phyloP scores from a whole-genome alignment of 2,329 filamentous ascomycete genomes.

The Neodidymelliopsis sp. region DNA sequence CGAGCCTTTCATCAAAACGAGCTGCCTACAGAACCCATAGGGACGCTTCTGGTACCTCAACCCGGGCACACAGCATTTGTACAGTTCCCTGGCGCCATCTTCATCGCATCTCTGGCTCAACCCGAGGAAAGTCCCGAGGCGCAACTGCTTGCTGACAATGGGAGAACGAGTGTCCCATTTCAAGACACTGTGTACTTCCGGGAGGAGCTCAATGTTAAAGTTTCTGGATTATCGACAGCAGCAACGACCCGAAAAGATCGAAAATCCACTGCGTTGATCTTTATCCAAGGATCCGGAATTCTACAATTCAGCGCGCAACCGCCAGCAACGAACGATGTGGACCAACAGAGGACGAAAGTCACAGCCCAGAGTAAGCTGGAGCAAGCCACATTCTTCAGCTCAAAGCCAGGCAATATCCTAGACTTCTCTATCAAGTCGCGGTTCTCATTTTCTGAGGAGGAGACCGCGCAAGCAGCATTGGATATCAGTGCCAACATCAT shows the following conservation, averaged over 20 bases:
- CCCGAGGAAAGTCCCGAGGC: conserved; percentile 75
- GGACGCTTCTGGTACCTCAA: conserved; percentile 75
- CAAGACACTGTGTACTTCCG: conserved; percentile 88
- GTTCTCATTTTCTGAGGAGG: conserved; percentile 70
- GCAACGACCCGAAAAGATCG: conserved; percentile 48
- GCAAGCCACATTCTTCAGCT: conserved; percentile 92
- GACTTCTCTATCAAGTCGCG: conserved; percentile 76
- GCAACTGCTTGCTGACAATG: conserved; percentile 66
- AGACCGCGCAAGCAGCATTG: conserved; percentile 79
- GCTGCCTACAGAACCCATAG: conserved; percentile 41
- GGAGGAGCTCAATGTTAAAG: conserved; percentile 55
- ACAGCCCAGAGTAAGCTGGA: conserved; percentile 90
- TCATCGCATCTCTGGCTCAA: conserved; percentile 76
- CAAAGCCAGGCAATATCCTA: conserved; percentile 83
- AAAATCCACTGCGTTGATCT: conserved; percentile 57
- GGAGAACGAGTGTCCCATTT: conserved; percentile 62
- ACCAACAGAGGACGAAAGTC: conserved; percentile 58
- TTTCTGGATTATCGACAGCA: conserved; percentile 61
- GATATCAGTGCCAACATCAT: conserved; percentile 83
- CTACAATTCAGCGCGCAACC: conserved; percentile 62
- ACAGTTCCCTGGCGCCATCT: conserved; percentile 78
- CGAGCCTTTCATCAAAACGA: conserved; percentile 57
- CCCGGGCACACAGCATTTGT: conserved; percentile 83
- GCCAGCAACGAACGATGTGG: conserved; percentile 64
- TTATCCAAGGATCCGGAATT: conserved; percentile 66